Percentiles rank a stretch among this genome's conserved stretches.
Evolutionary conservation across 768 basidiomycete genomes (phyloP).

Genomic region (Phanerochaete sordida): DNA sequence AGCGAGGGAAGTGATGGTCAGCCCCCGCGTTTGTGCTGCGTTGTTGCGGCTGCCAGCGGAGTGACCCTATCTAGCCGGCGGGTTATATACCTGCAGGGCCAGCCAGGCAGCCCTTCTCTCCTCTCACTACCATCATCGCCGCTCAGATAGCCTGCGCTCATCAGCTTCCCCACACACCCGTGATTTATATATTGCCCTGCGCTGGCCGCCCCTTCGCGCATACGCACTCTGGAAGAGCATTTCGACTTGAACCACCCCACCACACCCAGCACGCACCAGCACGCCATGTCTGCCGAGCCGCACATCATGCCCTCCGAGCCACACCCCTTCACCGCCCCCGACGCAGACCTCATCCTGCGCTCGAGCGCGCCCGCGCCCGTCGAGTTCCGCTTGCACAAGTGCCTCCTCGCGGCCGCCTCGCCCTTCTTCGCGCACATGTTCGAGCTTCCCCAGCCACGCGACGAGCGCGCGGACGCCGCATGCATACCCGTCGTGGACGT

Average conservation of each 20-base stretch:
- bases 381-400: slow-evolving; percentile 30
- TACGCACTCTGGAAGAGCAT: too few species aligned
- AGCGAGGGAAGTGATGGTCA: too few species aligned
- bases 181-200: background rate
- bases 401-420: slow-evolving; percentile 11
- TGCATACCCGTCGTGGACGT: slow-evolving; percentile 1
- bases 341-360: slow-evolving; percentile 53
- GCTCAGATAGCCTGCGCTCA: background rate
- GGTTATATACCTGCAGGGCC: too few species aligned
- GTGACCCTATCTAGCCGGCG: too few species aligned
- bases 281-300: background rate
- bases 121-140: background rate
- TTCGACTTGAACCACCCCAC: too few species aligned
- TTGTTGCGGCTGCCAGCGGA: too few species aligned
- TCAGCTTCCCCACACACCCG: background rate
- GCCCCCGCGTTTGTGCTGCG: too few species aligned
- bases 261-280: background rate
- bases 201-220: background rate
- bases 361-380: slow-evolving; percentile 52
- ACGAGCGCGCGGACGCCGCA: background rate
- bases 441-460: slow-evolving; percentile 1
- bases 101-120: background rate
- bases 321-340: slow-evolving; percentile 37
- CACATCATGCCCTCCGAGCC: slow-evolving; percentile 14
- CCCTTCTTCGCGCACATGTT: slow-evolving; percentile 14